phyloP scores from a whole-genome alignment of 495 filamentous ascomycete genomes.

The Rhizodiscina lignyota region DNA sequence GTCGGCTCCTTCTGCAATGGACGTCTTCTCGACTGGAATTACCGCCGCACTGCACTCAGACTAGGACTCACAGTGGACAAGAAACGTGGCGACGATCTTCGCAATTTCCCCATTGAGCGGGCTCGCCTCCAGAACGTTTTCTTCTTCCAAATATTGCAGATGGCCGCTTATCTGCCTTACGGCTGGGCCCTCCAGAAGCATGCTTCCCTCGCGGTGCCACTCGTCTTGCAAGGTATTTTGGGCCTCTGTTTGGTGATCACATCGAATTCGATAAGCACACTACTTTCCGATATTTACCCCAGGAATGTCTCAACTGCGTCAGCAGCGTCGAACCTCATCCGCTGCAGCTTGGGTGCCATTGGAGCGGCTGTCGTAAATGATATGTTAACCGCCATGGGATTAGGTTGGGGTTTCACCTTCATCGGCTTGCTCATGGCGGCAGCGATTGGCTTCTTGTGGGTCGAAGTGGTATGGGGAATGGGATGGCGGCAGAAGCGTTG shows the following conservation, averaged over 20 bases:
- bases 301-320: slow-evolving; percentile 43
- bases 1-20: slow-evolving; percentile 1
- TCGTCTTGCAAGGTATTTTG: slow-evolving; percentile 41
- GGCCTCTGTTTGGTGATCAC: slow-evolving; percentile 37
- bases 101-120: slow-evolving; percentile 33
- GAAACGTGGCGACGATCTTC: slow-evolving; percentile 19
- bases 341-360: slow-evolving; percentile 51
- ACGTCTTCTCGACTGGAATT: slow-evolving; percentile 1
- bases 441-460: too few species aligned
- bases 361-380: slow-evolving; percentile 47
- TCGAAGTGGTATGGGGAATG: too few species aligned
- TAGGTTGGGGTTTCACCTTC: slow-evolving; percentile 56
- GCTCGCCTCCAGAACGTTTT: slow-evolving; percentile 23
- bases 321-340: slow-evolving; percentile 51
- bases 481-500: too few species aligned
- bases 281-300: slow-evolving; percentile 52
- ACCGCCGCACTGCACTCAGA: not conserved
- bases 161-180: slow-evolving; percentile 18
- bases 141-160: slow-evolving; percentile 12
- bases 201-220: slow-evolving; percentile 14
- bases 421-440: too few species aligned
- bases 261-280: slow-evolving; percentile 33
- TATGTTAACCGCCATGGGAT: slow-evolving; percentile 47
- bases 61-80: not conserved
- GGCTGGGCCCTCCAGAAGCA: slow-evolving; percentile 22